Conservation (phyloP, 164 flowering plant genomes). For the Houttuynia cordata region DNA sequence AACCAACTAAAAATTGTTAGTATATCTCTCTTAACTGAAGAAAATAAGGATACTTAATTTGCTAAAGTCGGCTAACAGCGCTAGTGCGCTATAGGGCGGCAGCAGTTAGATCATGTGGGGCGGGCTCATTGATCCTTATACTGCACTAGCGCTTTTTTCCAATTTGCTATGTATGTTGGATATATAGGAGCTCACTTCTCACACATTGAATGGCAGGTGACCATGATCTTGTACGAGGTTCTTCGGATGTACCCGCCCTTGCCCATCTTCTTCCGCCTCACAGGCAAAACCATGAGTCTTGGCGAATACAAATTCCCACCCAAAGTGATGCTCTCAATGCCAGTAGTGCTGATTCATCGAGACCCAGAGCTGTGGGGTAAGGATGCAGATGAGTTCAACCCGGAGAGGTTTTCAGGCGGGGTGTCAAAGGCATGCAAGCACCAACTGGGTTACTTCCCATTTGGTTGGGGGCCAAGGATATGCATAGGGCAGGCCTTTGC, state of each 20-base stretch:
- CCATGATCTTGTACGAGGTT: slow-evolving; percentile 1
- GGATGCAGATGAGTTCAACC: slow-evolving; percentile 7
- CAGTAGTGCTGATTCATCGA: slow-evolving; percentile 6
- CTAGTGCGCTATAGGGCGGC: no score
- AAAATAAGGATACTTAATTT: no score
- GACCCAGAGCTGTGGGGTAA: slow-evolving; percentile 6
- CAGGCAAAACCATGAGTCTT: background rate
- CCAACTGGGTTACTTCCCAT: slow-evolving; percentile 4
- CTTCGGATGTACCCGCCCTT: slow-evolving; percentile 7
- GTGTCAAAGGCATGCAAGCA: slow-evolving; percentile 6
- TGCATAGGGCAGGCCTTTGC: slow-evolving; percentile 6
- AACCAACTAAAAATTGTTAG: slow-evolving; percentile 10
- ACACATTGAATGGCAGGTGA: background rate
- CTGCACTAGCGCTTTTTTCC: no score
- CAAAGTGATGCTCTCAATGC: background rate
- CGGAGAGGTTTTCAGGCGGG: slow-evolving; percentile 6
- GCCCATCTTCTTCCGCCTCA: background rate
- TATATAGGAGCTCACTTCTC: no score
- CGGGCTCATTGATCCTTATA: no score
- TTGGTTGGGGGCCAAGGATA: slow-evolving; percentile 5
- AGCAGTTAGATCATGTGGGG: no score
- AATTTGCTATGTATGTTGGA: no score
- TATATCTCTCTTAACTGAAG: no score
- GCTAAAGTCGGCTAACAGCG: no score
- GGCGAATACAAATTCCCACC: slow-evolving; percentile 2